Evolutionary conservation across 2,329 filamentous ascomycete genomes (phyloP).

Genomic region (Pyrenochaeta sp.): DNA sequence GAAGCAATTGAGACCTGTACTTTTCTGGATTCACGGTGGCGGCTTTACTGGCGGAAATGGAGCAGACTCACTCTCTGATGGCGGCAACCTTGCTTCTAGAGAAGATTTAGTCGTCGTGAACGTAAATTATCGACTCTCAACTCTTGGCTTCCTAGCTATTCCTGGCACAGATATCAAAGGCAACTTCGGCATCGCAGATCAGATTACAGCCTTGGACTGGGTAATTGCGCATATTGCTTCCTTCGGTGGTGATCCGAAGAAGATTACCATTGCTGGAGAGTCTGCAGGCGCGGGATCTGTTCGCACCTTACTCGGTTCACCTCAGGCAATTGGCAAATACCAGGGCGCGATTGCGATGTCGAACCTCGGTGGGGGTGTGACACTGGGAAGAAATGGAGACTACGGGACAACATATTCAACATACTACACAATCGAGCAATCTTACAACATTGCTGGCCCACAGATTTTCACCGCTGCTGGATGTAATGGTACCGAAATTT

Average conservation of each 20-base stretch:
- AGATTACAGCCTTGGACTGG: constrained; percentile 61
- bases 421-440: constrained; percentile 66
- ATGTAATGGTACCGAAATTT: constrained; percentile 58
- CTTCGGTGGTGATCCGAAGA: constrained; percentile 59
- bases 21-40: constrained; percentile 65
- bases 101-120: constrained; percentile 67
- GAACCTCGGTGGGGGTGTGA: constrained; percentile 65
- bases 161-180: constrained; percentile 64
- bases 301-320: constrained; percentile 62
- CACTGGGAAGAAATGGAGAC: constrained; percentile 63
- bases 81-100: constrained; percentile 65
- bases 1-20: constrained; percentile 55
- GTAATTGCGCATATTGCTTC: constrained; percentile 54
- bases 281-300: constrained; percentile 65
- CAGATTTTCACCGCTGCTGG: constrained; percentile 61
- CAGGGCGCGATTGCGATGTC: constrained; percentile 60
- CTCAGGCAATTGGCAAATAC: constrained; percentile 57
- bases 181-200: constrained; percentile 63
- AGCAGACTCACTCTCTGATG: constrained; percentile 53
- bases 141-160: constrained; percentile 67
- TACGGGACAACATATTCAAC: constrained; percentile 67
- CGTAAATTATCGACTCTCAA: constrained; percentile 68
- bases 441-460: constrained; percentile 59
- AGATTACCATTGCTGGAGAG: constrained; percentile 58
- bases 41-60: constrained; percentile 62